phyloP scores from a whole-genome alignment of 495 filamentous ascomycete species.

The Penicillium atrosanguineum region DNA sequence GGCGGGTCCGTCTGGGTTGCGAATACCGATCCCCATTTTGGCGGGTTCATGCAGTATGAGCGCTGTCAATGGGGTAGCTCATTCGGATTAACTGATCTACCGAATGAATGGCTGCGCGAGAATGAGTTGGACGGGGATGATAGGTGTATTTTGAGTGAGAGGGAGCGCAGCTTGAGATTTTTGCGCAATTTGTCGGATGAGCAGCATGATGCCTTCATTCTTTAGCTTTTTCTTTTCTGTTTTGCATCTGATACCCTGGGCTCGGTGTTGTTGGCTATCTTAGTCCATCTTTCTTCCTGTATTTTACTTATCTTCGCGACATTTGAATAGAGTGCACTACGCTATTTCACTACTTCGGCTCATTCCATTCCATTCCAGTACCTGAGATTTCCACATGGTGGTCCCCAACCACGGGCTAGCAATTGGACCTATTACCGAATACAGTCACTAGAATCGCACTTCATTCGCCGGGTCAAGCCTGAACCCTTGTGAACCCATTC shows the following conservation, averaged over 20 bases:
- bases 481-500: too few species aligned
- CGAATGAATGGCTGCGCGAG: slow-evolving; percentile 40
- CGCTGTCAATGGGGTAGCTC: slow-evolving; percentile 47
- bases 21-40: slow-evolving; percentile 70
- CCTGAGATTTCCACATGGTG: too few species aligned
- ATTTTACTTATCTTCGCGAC: background rate
- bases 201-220: slow-evolving; percentile 36
- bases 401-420: too few species aligned
- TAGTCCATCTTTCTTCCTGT: too few species aligned
- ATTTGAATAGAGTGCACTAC: background rate
- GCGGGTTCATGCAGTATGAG: slow-evolving; percentile 78
- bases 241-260: slow-evolving; percentile 31
- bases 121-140: slow-evolving; percentile 34
- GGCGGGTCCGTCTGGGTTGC: slow-evolving; percentile 71
- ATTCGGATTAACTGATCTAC: slow-evolving; percentile 29
- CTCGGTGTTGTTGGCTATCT: slow-evolving; percentile 6
- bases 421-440: too few species aligned
- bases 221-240: slow-evolving; percentile 19
- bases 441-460: too few species aligned
- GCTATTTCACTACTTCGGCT: too few species aligned
- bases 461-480: too few species aligned
- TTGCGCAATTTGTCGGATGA: slow-evolving; percentile 32
- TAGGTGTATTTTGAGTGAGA: slow-evolving; percentile 31
- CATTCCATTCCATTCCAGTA: too few species aligned
- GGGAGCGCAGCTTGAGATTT: slow-evolving; percentile 35